phyloP scores from a whole-genome alignment of 306 rosid genomes.

The Castanospermum australe region DNA sequence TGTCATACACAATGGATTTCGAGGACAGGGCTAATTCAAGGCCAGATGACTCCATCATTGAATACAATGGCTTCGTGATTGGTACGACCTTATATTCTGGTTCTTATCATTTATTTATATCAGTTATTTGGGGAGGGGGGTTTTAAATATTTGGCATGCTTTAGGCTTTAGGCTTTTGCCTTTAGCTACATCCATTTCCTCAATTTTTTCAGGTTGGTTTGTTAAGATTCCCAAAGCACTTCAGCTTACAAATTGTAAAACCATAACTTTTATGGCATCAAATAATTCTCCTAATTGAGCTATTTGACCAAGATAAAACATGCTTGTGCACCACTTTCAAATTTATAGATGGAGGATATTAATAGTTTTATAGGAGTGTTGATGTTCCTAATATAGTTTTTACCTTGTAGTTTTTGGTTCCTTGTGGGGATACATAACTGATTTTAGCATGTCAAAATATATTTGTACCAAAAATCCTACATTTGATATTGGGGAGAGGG shows the following conservation, averaged over 20 bases:
- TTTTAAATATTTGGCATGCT: not conserved
- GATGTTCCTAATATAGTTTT: not conserved
- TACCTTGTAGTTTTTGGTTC: not conserved
- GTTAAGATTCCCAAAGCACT: not conserved
- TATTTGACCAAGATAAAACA: not conserved
- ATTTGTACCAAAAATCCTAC: not conserved
- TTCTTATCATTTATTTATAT: conserved; percentile 14
- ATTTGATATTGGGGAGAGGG: not conserved
- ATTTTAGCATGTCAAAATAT: not conserved
- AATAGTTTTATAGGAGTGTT: not conserved
- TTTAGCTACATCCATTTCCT: not conserved
- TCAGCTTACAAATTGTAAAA: not conserved
- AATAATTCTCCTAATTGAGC: not conserved
- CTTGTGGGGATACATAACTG: not conserved
- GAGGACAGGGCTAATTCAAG: conserved; percentile 70
- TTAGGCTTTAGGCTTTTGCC: no score
- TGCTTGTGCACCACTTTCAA: not conserved
- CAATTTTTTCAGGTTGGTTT: not conserved
- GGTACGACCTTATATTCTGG: conserved; percentile 49
- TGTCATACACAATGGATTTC: conserved; percentile 94
- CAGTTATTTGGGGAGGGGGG: not conserved
- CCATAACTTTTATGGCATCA: not conserved
- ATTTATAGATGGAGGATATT: not conserved
- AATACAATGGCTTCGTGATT: conserved; percentile 72
- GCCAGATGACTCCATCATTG: conserved; percentile 85